Base-by-base conservation (phyloP, 2,329 filamentous ascomycete genomes). In the Botrytis fabae region DNA sequence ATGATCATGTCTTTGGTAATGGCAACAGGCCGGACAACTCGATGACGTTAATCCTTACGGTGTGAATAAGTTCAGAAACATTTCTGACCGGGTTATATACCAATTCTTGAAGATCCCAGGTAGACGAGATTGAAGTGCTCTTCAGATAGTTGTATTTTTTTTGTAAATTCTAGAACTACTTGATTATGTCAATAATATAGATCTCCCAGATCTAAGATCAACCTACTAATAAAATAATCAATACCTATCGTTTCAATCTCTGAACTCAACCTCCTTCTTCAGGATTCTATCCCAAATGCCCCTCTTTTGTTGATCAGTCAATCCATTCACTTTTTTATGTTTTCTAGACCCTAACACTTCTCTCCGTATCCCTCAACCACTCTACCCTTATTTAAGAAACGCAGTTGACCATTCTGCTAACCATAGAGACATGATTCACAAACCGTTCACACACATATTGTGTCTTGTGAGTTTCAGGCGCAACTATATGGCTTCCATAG, bases 331-430 rank as follows among this genome's bases (percentile, higher is more conserved):
- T 18, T 18, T 20, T 28, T 9, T 2, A 4, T 14, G 0, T 16
- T n/a, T 54, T 16, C 2, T 1, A 3, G 25, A 7, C 48, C 12
- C 48, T n/a, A 1, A n/a, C 1, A n/a, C 1, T 14, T 14, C 2
- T 7, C 25, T 28, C 8, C 2, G 25, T 0, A 18, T 4, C 0
- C 2, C 18, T 22, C 8, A 7, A 1, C 22, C 2, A 7, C 12
- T 14, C 10, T 14, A 5, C 16, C 1, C 8, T 10, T 18, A 48
- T 35, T 38, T 38, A 35, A 48, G 9, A 44, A 2, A n/a, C 42
- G 0, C 0, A 20, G 0, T 25, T 28, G 0, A 0, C 5, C 25
- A 54, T 1, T 4, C 4, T 16, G 0, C 2, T 42, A 38, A 4
- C 38, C 8, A 0, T 9, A n/a, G 6, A 42, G 42, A 18, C 60